Percentiles rank a stretch among this genome's conserved stretches.
Conservation (phyloP, 495 filamentous ascomycete genomes). For the Aspergillus cavernicola region DNA sequence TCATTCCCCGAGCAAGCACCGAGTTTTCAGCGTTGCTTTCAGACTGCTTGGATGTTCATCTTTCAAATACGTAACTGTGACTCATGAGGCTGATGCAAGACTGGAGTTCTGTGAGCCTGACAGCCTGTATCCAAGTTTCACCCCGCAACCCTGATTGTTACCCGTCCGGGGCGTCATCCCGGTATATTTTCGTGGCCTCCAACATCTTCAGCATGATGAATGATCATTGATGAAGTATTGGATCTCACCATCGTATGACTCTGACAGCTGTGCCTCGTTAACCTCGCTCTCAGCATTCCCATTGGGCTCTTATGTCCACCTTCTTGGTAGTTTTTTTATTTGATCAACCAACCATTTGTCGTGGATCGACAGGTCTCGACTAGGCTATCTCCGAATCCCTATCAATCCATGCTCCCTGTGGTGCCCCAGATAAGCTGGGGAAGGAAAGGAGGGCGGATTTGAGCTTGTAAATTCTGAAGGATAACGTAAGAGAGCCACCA, state of each 20-base stretch:
- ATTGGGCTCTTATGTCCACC: conserved; percentile 14
- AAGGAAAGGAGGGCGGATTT: conserved; percentile 10
- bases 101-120: background rate
- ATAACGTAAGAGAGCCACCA: conserved; percentile 7
- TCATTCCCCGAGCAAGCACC: background rate
- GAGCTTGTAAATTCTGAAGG: background rate
- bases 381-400: conserved; percentile 11
- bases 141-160: conserved; percentile 17
- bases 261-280: conserved; percentile 8
- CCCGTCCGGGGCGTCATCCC: conserved; percentile 17
- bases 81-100: conserved; percentile 17
- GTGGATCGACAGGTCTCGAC: conserved; percentile 27
- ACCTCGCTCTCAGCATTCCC: conserved; percentile 1
- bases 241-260: conserved; percentile 26
- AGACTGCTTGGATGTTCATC: conserved; percentile 1
- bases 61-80: conserved; percentile 1
- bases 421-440: conserved; percentile 18
- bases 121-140: background rate
- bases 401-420: conserved; percentile 15
- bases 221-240: conserved; percentile 23
- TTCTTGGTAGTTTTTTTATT: background rate
- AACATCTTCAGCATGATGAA: conserved; percentile 7
- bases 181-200: conserved; percentile 23
- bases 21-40: conserved; percentile 6
- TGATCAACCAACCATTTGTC: conserved; percentile 13